Evolutionary conservation across 2,329 filamentous ascomycete genomes (phyloP), one percentile per base, ranked within the genome.

Genomic region (Cytospora schulzeri): DNA sequence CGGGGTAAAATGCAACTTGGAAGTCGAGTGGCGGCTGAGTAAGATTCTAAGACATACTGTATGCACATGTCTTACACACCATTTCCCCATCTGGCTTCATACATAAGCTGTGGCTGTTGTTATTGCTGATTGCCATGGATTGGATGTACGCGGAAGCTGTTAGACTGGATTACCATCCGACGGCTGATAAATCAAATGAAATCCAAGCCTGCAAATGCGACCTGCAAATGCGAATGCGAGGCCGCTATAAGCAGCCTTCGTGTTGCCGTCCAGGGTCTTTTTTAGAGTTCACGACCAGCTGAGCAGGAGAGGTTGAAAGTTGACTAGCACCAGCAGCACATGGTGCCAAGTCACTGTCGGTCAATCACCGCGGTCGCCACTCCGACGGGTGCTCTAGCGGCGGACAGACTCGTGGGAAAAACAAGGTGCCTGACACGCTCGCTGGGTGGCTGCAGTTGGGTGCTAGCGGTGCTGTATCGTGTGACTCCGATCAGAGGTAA

Each of bases 21-120:
- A 0, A 14, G 8, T 48, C 17, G 3, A 50, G 50, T 19, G 9
- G 28, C 31, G 45, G 63, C 63, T 62, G 63, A 65, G 58, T 65
- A 65, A 65, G 63, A 65, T 33, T 26, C 38, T 45, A 33, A 57
- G 45, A 62, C 58, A 57, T 22, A 33, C 45, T 58, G 38, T 45
- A 48, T 15, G 19, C 48, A 35, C 31, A 57, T 61, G 57, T 64
- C 63, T 64, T 53, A 64, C 58, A 60, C 59, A 60, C 63, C 53
- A 33, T 52, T 45, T 19, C n/a, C n/a, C n/a, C 3, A 6, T 11
- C 31, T 38, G 29, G 57, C 50, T 38, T 53, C 29, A 35, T 22
- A 51, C 33, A 65, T 65, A 62, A 41, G 53, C 33, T 48, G 41
- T 55, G 58, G 52, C 45, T 62, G 24, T 14, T 62, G 24, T 14